Conservation (phyloP, 164 flowering plant genomes). For the Vitis rotundifolia region DNA sequence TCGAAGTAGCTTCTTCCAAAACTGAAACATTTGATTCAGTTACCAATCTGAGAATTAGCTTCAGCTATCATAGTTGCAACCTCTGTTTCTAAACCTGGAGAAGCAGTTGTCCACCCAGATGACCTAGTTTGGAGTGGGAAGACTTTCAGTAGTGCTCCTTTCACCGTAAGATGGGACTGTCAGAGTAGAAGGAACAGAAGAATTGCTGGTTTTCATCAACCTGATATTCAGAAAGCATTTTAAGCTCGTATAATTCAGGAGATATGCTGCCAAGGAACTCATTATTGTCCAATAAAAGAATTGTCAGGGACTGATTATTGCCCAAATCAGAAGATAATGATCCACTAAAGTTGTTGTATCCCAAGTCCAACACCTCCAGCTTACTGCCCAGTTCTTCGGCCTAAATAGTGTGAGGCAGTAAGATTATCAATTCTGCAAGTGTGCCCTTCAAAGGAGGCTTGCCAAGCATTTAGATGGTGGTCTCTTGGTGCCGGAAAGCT, state of each 20-base stretch:
- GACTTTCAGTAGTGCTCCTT: no score
- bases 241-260: constrained; percentile 33
- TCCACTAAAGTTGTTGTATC: constrained; percentile 61
- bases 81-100: constrained; percentile 13
- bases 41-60: constrained; percentile 12
- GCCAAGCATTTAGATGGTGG: constrained; percentile 31
- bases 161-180: no score
- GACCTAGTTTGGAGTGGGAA: no score
- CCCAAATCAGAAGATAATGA: constrained; percentile 48
- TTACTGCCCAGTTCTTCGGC: background rate
- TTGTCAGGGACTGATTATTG: constrained; percentile 38
- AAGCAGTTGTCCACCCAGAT: no score
- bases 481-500: constrained; percentile 59
- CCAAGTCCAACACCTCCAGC: constrained; percentile 63
- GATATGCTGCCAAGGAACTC: constrained; percentile 29
- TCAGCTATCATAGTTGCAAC: constrained; percentile 11
- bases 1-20: constrained; percentile 14
- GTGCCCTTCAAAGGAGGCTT: constrained; percentile 28
- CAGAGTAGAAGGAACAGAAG: no score
- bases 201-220: constrained; percentile 31
- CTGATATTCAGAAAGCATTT: constrained; percentile 41
- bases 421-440: constrained; percentile 24
- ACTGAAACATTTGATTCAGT: constrained; percentile 12
- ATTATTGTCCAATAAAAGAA: constrained; percentile 55
- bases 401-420: no score